These are phyloP conservation scores for Geotrichum citri-aurantii DNA, from an alignment of 1,139 yeast species.

Conservation along the genomic window DNA sequence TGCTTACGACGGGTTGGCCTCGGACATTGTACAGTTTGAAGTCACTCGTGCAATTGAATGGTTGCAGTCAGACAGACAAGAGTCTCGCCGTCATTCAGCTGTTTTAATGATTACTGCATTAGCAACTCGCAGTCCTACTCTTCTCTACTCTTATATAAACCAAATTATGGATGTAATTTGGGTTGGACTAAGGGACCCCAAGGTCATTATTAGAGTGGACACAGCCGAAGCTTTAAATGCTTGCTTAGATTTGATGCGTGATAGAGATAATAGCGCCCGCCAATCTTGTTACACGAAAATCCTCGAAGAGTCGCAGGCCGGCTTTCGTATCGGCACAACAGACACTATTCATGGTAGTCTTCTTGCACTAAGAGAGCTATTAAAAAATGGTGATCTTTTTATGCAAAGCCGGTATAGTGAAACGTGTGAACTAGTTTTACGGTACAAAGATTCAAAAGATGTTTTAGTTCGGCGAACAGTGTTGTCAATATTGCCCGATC, in stretches of 20 bases:
- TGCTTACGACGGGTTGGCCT: constrained; percentile 81
- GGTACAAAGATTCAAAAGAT: constrained; percentile 72
- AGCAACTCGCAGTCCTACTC: constrained; percentile 83
- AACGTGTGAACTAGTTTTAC: constrained; percentile 68
- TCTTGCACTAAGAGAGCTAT: constrained; percentile 72
- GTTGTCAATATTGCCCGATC: constrained; percentile 70
- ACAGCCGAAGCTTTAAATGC: constrained; percentile 77
- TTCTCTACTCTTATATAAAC: constrained; percentile 70
- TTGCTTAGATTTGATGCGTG: constrained; percentile 71
- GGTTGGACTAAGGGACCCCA: constrained; percentile 79
- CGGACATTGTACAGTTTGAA: constrained; percentile 89
- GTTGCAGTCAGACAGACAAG: constrained; percentile 80
- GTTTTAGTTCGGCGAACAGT: constrained; percentile 75
- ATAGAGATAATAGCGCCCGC: constrained; percentile 67
- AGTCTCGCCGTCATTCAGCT: constrained; percentile 80
- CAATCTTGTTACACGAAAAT: constrained; percentile 69
- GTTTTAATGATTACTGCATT: constrained; percentile 75
- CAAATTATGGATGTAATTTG: constrained; percentile 79
- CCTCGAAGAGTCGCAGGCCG: constrained; percentile 51
- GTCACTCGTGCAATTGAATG: constrained; percentile 87
- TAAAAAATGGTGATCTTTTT: constrained; percentile 60
- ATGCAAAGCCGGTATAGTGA: constrained; percentile 67
- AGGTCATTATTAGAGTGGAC: constrained; percentile 68
- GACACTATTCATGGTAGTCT: constrained; percentile 84
- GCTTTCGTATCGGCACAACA: constrained; percentile 38